A percentile compares a stretch with the other conserved stretches of the same genome.
Evolutionary conservation across 345 rosid species (phyloP).

Genomic region (Balakata baccata): DNA sequence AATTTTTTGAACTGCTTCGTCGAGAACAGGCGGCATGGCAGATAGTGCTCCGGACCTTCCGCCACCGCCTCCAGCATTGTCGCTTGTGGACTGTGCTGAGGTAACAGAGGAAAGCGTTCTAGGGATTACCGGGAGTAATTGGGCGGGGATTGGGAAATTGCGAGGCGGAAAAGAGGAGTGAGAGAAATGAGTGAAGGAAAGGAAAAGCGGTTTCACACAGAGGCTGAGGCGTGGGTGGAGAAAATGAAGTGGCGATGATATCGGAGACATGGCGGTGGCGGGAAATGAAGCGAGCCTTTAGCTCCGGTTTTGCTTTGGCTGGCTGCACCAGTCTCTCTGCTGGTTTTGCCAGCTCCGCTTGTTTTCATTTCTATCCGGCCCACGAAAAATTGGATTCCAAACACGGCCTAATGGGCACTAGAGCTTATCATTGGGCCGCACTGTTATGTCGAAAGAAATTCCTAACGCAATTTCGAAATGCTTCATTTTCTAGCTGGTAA

Average conservation of each 20-base stretch:
- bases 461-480: no score
- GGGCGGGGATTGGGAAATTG: conserved; percentile 14
- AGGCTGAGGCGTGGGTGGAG: conserved; percentile 33
- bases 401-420: no score
- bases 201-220: conserved; percentile 36
- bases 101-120: conserved; percentile 35
- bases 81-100: conserved; percentile 24
- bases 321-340: background rate
- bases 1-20: conserved; percentile 47
- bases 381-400: no score
- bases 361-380: no score
- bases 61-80: conserved; percentile 43
- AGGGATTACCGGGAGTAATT: conserved; percentile 19
- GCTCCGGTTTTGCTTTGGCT: background rate
- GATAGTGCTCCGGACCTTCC: conserved; percentile 63
- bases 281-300: background rate
- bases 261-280: conserved; percentile 31
- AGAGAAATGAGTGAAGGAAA: conserved; percentile 18
- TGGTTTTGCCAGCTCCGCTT: background rate
- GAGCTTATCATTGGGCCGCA: no score
- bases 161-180: conserved; percentile 9
- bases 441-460: no score
- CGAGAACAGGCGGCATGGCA: conserved; percentile 38
- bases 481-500: no score
- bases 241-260: conserved; percentile 27